Evolutionary conservation across 169 alveolate genomes (phyloP).

Genomic region (Plasmodium coatneyi): DNA sequence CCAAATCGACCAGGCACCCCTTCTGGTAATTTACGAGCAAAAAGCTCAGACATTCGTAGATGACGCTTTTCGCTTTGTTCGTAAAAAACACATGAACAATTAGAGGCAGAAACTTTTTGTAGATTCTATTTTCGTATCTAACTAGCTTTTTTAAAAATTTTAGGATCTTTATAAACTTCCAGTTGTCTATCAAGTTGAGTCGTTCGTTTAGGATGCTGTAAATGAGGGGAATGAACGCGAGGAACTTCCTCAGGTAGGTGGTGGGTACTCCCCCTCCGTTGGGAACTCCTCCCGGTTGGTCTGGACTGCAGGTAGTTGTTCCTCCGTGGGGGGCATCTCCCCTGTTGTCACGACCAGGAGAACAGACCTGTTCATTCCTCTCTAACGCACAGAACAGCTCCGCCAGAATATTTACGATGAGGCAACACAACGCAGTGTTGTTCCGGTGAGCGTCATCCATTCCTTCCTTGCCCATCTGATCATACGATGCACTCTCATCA

Average conservation of each 20-base stretch:
- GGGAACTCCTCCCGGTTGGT: not conserved
- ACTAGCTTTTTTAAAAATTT: slow-evolving; percentile 39
- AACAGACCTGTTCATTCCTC: not conserved
- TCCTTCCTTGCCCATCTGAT: not conserved
- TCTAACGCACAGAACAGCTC: slow-evolving; percentile 37
- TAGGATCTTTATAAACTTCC: slow-evolving; percentile 38
- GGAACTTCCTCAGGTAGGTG: slow-evolving; percentile 17
- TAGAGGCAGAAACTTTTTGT: slow-evolving; percentile 28
- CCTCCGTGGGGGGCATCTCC: not conserved
- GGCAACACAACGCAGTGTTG: slow-evolving; percentile 37
- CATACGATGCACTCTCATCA: slow-evolving; percentile 25
- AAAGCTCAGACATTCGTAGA: slow-evolving; percentile 38
- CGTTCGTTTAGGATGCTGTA: slow-evolving; percentile 40
- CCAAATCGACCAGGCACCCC: not conserved
- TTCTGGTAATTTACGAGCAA: slow-evolving; percentile 34
- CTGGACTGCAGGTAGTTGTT: not conserved
- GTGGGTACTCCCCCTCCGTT: not conserved
- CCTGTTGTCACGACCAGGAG: too few relatives aligned
- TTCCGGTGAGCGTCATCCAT: not conserved
- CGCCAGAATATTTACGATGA: slow-evolving; percentile 41
- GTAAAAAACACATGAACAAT: slow-evolving; percentile 54
- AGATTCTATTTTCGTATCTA: slow-evolving; percentile 43
- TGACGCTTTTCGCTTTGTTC: slow-evolving; percentile 50
- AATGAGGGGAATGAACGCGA: slow-evolving; percentile 33
- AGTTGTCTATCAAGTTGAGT: slow-evolving; percentile 26